Conservation (phyloP, 352 stramenopile species). For the Pythium aphanidermatum region DNA sequence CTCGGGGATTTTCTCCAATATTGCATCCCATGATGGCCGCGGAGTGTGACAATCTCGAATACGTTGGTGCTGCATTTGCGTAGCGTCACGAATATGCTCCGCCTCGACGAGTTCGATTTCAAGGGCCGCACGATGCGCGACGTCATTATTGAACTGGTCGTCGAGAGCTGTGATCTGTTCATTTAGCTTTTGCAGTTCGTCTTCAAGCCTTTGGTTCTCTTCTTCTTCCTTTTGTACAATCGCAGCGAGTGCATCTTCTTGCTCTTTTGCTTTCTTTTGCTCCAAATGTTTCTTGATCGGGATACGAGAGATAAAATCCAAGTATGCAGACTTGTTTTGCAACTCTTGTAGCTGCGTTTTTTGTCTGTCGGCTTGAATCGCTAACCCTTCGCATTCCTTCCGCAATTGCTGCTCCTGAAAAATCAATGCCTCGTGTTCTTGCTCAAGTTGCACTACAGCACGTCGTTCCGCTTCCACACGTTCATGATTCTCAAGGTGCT, state of each 20-base stretch:
- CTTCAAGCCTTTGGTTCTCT: constrained; percentile 38
- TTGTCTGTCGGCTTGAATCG: constrained; percentile 36
- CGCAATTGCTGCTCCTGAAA: constrained; percentile 34
- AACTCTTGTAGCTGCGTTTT: constrained; percentile 32
- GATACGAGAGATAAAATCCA: constrained; percentile 50
- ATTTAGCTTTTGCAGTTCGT: constrained; percentile 31
- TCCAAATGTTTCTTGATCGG: constrained; percentile 57
- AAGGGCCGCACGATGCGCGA: constrained; percentile 17
- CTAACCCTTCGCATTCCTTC: constrained; percentile 38
- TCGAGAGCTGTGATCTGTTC: constrained; percentile 29
- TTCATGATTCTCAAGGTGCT: constrained; percentile 29
- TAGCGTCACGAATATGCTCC: constrained; percentile 20
- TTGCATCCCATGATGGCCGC: constrained; percentile 49
- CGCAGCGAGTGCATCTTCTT: constrained; percentile 27
- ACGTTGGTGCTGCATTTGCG: constrained; percentile 21
- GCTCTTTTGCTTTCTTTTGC: constrained; percentile 51
- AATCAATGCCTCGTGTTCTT: constrained; percentile 39
- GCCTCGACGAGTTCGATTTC: constrained; percentile 19
- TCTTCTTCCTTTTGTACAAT: constrained; percentile 28
- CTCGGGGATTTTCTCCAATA: constrained; percentile 57
- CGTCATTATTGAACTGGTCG: constrained; percentile 29
- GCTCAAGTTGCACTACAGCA: constrained; percentile 35
- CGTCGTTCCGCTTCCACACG: constrained; percentile 34
- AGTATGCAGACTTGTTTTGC: constrained; percentile 38
- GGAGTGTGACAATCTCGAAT: constrained; percentile 59